Evolutionary conservation across 169 alveolate genomes (phyloP), one percentile per base, ranked within the genome.

Genomic region (Plasmodium inui): DNA sequence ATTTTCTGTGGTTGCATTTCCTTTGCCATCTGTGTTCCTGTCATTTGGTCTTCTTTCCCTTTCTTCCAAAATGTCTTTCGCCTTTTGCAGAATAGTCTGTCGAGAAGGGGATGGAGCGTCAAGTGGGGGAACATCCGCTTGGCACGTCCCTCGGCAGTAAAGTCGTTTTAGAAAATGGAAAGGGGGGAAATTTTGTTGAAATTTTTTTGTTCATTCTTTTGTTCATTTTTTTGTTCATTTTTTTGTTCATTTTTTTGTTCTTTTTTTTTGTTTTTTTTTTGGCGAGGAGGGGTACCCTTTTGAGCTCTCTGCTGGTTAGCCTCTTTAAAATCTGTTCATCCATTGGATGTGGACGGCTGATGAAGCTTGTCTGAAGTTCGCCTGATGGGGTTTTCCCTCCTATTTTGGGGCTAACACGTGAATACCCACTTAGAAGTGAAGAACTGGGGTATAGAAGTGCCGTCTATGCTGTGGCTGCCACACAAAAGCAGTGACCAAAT

Each of bases 71-170:
- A 85, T 76, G 26, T 85, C 44, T 53, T 85, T 74, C 44, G 93
- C 93, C 17, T 76, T 76, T 19, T 85, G 80, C 67, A 85, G 74
- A 74, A 85, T 85, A 19, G 85, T 85, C 93, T 85, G 79, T 67
- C 76, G 76, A 67, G 37, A 7, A 28, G 76, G 76, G 76, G 37
- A 1, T 26, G 17, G 30, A 26, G 76, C 37, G 37, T 22, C 14
- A 67, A 67, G 9, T 67, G 37, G 37, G 37, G 37, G 37, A 19
- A 10, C 76, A 67, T 19, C 10, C 19, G 28, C 32, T 61, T 61
- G 6, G 74, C 26, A 61, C 34, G 74, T 19, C 19, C 17, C 19
- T 19, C 34, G 34, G 19, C 8, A 19, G 7, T n/a, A n/a, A n/a
- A 19, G 34, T 9, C 74, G 37, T 61, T n/a, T 61, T 61, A 8